Evolutionary conservation across 139 green algal species (phyloP).

Genomic region (Picochlorum costavermella): DNA sequence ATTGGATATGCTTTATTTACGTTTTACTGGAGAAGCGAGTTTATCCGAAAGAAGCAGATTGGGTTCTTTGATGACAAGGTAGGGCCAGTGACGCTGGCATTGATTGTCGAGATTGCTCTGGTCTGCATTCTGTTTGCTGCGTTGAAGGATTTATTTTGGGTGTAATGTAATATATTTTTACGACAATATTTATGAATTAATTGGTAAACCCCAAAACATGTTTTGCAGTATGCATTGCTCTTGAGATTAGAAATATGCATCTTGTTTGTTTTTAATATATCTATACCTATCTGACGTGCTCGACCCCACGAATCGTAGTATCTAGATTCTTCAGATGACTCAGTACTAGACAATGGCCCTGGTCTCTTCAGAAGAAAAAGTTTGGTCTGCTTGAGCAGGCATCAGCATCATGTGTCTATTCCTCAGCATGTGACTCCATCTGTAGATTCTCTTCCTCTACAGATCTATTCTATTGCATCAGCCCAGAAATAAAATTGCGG

Average conservation of each 20-base stretch:
- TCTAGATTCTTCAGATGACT: too few species aligned
- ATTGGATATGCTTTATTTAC: constrained; percentile 72
- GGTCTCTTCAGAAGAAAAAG: too few species aligned
- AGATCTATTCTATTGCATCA: neutral
- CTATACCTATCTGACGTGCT: neutral
- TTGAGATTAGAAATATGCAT: neutral
- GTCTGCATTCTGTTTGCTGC: constrained; percentile 52
- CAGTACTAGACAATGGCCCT: too few species aligned
- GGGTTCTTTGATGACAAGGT: constrained; percentile 75
- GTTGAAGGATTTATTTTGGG: constrained; percentile 20
- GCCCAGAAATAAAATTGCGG: constrained; percentile 8
- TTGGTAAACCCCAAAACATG: too few species aligned
- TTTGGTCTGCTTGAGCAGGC: too few species aligned
- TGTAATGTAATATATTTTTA: constrained; percentile 2
- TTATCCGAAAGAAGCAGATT: constrained; percentile 71
- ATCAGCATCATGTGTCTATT: too few species aligned
- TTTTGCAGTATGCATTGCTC: neutral
- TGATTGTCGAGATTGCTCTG: constrained; percentile 53
- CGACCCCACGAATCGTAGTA: too few species aligned
- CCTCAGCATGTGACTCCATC: too few species aligned
- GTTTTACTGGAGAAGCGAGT: constrained; percentile 63
- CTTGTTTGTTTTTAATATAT: neutral
- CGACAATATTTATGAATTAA: neutral
- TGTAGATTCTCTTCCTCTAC: too few species aligned
- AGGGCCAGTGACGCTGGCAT: constrained; percentile 54